Evolutionary conservation across 2,329 filamentous ascomycete species (phyloP).

Genomic region (Alternaria arbusti): DNA sequence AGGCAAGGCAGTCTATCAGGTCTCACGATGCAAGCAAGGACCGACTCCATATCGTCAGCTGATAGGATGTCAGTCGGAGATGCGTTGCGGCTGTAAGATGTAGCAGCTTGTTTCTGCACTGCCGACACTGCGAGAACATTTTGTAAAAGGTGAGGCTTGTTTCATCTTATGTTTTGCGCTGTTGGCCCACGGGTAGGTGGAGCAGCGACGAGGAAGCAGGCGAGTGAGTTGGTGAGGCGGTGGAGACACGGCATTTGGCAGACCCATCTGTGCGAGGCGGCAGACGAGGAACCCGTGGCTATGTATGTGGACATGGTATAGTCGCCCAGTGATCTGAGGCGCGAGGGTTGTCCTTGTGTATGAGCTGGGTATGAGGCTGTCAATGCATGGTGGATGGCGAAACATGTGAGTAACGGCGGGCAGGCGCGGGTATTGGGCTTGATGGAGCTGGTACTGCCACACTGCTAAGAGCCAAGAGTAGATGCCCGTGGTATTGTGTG

Average conservation of each 20-base stretch:
- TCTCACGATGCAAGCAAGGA: not conserved
- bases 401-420: not conserved
- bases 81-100: not conserved
- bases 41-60: slow-evolving; percentile 8
- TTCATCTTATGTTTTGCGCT: slow-evolving; percentile 20
- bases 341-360: slow-evolving; percentile 1
- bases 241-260: not conserved
- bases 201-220: not conserved
- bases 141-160: slow-evolving; percentile 8
- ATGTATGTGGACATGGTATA: slow-evolving; percentile 14
- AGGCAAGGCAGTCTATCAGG: not conserved
- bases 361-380: not conserved
- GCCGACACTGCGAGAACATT: not conserved
- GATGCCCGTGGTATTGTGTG: not conserved
- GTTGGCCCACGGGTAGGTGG: not conserved
- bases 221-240: slow-evolving; percentile 4
- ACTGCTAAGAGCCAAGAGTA: not conserved
- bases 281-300: slow-evolving; percentile 21
- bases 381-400: slow-evolving; percentile 1
- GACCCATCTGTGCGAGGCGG: slow-evolving; percentile 11
- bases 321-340: slow-evolving; percentile 3
- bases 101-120: not conserved
- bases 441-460: not conserved
- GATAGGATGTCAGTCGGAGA: slow-evolving; percentile 1
- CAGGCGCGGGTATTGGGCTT: not conserved